A percentile compares a stretch with the other conserved stretches of the same genome.
These are phyloP conservation scores for Trichoderma hamatum DNA, from an alignment of 2,329 filamentous ascomycete species.

Conservation along the genomic window DNA sequence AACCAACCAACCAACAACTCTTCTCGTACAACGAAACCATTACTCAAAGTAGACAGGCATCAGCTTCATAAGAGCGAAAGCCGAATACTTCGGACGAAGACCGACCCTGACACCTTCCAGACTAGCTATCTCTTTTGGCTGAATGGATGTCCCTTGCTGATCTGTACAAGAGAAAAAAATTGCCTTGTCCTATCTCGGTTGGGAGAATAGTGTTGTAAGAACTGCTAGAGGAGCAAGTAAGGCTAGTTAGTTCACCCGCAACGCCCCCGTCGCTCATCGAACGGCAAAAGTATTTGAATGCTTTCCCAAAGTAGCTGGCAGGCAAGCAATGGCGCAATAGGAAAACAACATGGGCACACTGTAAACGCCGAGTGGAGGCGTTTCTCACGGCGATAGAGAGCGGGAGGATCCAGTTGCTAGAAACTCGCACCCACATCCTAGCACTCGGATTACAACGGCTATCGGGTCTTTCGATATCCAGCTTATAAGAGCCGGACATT, in stretches of 20 bases:
- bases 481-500: not conserved
- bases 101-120: not conserved
- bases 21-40: not conserved
- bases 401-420: slow-evolving; percentile 2
- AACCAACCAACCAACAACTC: not conserved
- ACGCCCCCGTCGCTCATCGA: not conserved
- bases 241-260: not conserved
- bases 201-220: not conserved
- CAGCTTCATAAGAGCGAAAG: not conserved
- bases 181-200: not conserved
- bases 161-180: not conserved
- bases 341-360: not conserved
- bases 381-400: not conserved
- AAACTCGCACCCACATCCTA: not conserved
- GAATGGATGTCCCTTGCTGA: not conserved
- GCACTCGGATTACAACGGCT: not conserved
- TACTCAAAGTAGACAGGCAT: not conserved
- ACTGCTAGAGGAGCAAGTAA: not conserved
- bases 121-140: not conserved
- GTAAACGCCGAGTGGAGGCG: slow-evolving; percentile 8
- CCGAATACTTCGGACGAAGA: not conserved
- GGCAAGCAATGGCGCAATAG: not conserved
- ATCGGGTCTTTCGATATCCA: not conserved
- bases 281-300: not conserved
- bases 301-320: not conserved